Base-by-base conservation (phyloP, 768 basidiomycete species). In the Leccinum truebloodii region DNA sequence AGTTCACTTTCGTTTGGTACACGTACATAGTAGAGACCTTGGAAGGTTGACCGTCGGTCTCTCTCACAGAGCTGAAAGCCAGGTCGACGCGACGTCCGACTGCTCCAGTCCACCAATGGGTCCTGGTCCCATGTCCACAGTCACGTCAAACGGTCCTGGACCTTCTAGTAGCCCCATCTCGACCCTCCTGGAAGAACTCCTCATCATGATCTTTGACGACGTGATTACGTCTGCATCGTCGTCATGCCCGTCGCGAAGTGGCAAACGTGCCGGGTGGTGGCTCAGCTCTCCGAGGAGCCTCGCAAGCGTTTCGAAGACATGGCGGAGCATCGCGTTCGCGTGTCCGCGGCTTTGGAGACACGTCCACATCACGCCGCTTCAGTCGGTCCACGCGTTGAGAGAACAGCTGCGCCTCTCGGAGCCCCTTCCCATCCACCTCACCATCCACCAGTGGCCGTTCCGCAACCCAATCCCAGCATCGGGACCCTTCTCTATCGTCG, bases 311-410 rank as follows among this genome's bases (percentile, higher is more conserved):
- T 69, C 61, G 32, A 62, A 39, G 48, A 6, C 28, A 3, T 70
- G 68, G 68, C 59, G 58, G 35, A 13, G 51, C 54, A n/a, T 67
- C 2, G 44, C 58, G 14, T 70, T 59, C 14, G 48, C 55, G 35
- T 70, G 61, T 34, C 68, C 68, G 1, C 53, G 16, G 34, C 65
- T 69, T 56, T 69, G 68, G 68, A 67, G 51, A 63, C 14, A 55
- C 16, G 59, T 69, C 14, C 50, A 70, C 22, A 30, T 69, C 20
- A 59, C 65, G 5, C 68, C 65, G 8, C 6, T 28, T 22, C 63
- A 65, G 49, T 55, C 69, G 9, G 24, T 59, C 3, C 26, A 9
- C 37, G 28, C 56, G 0, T 34, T 68, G 52, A 60, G 52, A 30
- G 68, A 67, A 46, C 68, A 70, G 3, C 24, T 70, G 24, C 18